Evolutionary conservation across 2,329 filamentous ascomycete species (phyloP), one percentile per base, ranked within the genome.

Genomic region (Cladosporium phlei): DNA sequence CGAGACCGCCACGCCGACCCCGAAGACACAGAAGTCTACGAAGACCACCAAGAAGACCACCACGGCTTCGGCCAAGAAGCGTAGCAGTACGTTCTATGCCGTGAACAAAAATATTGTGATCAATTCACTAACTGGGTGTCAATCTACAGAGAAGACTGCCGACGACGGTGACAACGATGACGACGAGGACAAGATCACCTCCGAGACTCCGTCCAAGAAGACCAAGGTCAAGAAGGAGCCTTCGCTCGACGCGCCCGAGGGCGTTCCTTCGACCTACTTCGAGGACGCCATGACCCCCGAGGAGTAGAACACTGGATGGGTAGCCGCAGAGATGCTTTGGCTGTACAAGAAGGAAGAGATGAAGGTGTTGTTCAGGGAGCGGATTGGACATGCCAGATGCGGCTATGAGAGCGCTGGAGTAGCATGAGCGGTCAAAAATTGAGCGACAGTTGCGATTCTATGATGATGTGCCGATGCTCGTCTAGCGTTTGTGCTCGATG

Each of bases 201-300:
- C 50, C n/a, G 9, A 39, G 25, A 39, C 45, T 10, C 54, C 54
- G 2, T 38, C 37, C 0, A 58, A 57, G 55, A 57, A 56, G 21
- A 28, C 17, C 2, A 47, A 47, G 37, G 38, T 27, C 37, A 39
- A 40, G 28, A n/a, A 47, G 16, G 45, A 47, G 6, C 16, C 25
- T 4, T 29, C 33, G 2, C 24, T 24, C n/a, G 34, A 46, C 9
- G 24, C n/a, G 5, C 16, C 20, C 1, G 43, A n/a, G n/a, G n/a
- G n/a, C n/a, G n/a, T n/a, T n/a, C n/a, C n/a, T n/a, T n/a, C n/a
- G n/a, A n/a, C n/a, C n/a, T 32, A 32, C 28, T 40, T 40, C 37
- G 28, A 47, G 2, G 29, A 47, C 25, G 37, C 45, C 16, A 32
- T 46, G n/a, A n/a, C n/a, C n/a, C n/a, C n/a, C n/a, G n/a, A n/a